Percentiles rank a stretch among this genome's conserved stretches.
These are phyloP conservation scores for Euphorbia celastroides DNA, from an alignment of 441 rosid species.

Conservation along the genomic window DNA sequence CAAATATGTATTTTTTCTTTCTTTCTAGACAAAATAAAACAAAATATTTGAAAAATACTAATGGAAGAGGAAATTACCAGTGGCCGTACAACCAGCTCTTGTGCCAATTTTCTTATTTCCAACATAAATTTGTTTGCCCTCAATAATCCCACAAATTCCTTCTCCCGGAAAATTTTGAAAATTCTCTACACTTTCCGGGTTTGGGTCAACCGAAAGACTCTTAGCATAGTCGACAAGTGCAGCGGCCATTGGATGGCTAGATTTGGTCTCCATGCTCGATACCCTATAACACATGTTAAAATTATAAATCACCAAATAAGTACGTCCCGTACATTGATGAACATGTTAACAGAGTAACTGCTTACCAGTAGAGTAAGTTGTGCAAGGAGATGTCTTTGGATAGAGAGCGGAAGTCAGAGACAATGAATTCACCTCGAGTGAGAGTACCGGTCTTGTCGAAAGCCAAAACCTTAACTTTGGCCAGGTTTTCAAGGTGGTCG, in stretches of 20 bases:
- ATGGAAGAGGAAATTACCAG: slow-evolving; percentile 32
- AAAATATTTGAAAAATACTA: background rate
- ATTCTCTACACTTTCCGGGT: slow-evolving; percentile 59
- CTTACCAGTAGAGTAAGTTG: slow-evolving; percentile 68
- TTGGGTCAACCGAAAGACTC: slow-evolving; percentile 52
- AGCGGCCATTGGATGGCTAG: slow-evolving; percentile 91
- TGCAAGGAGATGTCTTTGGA: slow-evolving; percentile 29
- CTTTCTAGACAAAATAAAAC: too few species aligned
- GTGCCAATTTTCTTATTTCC: slow-evolving; percentile 63
- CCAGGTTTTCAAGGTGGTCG: slow-evolving; percentile 63
- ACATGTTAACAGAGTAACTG: too few species aligned
- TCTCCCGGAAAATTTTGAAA: slow-evolving; percentile 82
- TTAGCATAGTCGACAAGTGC: slow-evolving; percentile 61
- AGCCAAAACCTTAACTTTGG: slow-evolving; percentile 62
- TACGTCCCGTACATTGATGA: too few species aligned
- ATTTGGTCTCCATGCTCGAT: slow-evolving; percentile 83
- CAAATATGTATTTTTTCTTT: too few species aligned
- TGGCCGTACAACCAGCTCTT: slow-evolving; percentile 47
- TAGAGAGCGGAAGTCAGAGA: slow-evolving; percentile 51
- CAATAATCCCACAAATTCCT: slow-evolving; percentile 74
- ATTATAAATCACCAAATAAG: too few species aligned
- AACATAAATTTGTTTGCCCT: slow-evolving; percentile 53
- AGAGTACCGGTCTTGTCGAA: slow-evolving; percentile 95
- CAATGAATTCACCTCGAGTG: slow-evolving; percentile 77
- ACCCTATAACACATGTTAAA: slow-evolving; percentile 39